Evolutionary conservation across 2,329 filamentous ascomycete genomes (phyloP).

Genomic region (Plectosphaerella cucumerina): DNA sequence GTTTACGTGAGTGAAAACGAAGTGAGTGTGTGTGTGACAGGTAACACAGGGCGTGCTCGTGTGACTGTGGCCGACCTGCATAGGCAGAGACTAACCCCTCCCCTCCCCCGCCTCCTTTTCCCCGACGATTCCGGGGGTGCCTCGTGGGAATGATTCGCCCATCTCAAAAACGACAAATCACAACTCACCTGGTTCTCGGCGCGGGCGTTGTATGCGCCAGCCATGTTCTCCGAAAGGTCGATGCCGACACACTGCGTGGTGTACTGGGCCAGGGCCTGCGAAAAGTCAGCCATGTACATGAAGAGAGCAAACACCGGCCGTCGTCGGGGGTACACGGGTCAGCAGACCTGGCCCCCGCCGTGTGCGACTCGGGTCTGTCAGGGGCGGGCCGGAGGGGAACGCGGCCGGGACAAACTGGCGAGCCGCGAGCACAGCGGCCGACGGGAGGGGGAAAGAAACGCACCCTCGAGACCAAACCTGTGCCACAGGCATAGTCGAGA

Average conservation of each 20-base stretch:
- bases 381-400: neutral
- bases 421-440: neutral
- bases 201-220: constrained; percentile 59
- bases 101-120: too few species aligned
- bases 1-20: too few species aligned
- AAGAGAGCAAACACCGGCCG: neutral
- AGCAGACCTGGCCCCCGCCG: neutral
- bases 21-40: too few species aligned
- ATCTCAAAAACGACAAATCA: neutral
- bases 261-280: constrained; percentile 56
- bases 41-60: too few species aligned
- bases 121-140: too few species aligned
- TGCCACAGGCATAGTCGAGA: constrained; percentile 75
- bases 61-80: too few species aligned
- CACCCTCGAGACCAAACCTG: constrained; percentile 62
- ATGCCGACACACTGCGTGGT: constrained; percentile 62
- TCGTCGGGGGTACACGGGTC: neutral
- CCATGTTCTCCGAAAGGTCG: constrained; percentile 69
- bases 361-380: neutral
- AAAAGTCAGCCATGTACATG: constrained; percentile 1
- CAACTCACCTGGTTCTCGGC: constrained; percentile 47
- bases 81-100: too few species aligned
- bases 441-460: constrained; percentile 16
- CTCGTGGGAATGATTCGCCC: too few species aligned
- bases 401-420: neutral